Base-by-base conservation (phyloP, 345 rosid species). In the Hibiscus mutabilis region DNA sequence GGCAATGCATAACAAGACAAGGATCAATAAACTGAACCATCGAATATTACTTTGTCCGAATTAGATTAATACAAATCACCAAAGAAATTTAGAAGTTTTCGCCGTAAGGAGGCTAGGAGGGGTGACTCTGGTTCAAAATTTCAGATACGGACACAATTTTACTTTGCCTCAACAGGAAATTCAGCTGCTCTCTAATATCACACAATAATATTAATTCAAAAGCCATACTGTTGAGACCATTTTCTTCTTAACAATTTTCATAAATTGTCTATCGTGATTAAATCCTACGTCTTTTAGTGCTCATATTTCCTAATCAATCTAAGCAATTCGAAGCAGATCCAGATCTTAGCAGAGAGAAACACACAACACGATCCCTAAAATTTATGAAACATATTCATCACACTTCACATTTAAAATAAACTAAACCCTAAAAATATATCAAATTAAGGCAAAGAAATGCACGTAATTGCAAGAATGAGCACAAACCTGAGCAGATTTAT, bases 401-500 rank as follows among this genome's bases (percentile, higher is more conserved):
- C 5, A 46, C 16, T 46, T 18, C 12, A 19, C 9, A 35, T 35
- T 35, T 35, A 35, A 35, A 35, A 35, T 35, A 35, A 35, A 35
- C 8, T 6, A 35, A 35, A 35, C 40, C 9, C 40, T 35, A 52
- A 52, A 56, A 56, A 3, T 11, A 56, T 0, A 56, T 22, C 29
- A 56, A 22, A 22, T 56, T 25, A 11, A 56, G 27, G 29, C 29
- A 56, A 56, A 1, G 60, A 56, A 56, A 56, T 21, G 29, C 14
- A 56, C 15, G 22, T 8, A 56, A 56, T 56, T 21, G 22, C 60
- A 5, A 22, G 11, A 56, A 56, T 22, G 29, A 21, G 60, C 29
- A 56, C 60, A 56, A 22, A 56, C 60, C 60, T 21, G 60, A 56
- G 60, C 60, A 56, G 60, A 56, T 22, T 56, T 56, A 56, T 56